A percentile compares a stretch with the other conserved stretches of the same genome.
phyloP scores from a whole-genome alignment of 257 asterid species.

The Forsythia suspensa region DNA sequence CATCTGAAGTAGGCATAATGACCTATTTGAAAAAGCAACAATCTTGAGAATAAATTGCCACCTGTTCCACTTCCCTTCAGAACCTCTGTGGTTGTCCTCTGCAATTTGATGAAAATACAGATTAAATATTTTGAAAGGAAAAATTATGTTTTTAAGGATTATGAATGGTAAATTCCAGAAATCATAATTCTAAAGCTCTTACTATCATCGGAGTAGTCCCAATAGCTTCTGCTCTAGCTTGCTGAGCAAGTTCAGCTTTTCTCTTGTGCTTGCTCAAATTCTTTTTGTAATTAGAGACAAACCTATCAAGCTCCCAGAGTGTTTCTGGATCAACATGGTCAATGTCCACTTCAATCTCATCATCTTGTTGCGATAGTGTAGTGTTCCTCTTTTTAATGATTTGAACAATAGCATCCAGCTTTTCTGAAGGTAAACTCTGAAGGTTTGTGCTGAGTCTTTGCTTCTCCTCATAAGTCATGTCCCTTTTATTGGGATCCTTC shows the following conservation, averaged over 20 bases:
- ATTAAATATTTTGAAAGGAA: not conserved
- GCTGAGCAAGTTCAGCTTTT: slow-evolving; percentile 86
- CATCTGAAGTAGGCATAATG: not conserved
- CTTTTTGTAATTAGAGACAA: slow-evolving; percentile 88
- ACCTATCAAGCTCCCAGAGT: slow-evolving; percentile 98
- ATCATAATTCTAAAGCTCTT: slow-evolving; percentile 24
- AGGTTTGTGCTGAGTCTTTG: slow-evolving; percentile 88
- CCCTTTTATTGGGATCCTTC: slow-evolving; percentile 86
- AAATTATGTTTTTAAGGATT: not conserved
- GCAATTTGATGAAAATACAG: slow-evolving; percentile 23
- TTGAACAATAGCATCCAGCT: slow-evolving; percentile 90
- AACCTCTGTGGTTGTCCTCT: slow-evolving; percentile 41
- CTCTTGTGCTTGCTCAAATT: slow-evolving; percentile 87
- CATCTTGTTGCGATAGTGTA: slow-evolving; percentile 71
- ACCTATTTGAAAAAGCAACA: not conserved
- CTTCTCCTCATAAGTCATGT: slow-evolving; percentile 94
- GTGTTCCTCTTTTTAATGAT: slow-evolving; percentile 83
- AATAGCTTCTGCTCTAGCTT: slow-evolving; percentile 47
- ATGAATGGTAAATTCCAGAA: not conserved
- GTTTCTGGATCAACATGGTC: slow-evolving; percentile 93
- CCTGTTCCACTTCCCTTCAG: slow-evolving; percentile 50
- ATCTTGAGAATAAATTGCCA: not conserved
- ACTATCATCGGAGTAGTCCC: slow-evolving; percentile 45
- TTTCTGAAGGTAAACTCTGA: slow-evolving; percentile 81
- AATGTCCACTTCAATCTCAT: slow-evolving; percentile 95